phyloP scores from a whole-genome alignment of 805 yeast genomes.

The Wickerhamiella azyma region DNA sequence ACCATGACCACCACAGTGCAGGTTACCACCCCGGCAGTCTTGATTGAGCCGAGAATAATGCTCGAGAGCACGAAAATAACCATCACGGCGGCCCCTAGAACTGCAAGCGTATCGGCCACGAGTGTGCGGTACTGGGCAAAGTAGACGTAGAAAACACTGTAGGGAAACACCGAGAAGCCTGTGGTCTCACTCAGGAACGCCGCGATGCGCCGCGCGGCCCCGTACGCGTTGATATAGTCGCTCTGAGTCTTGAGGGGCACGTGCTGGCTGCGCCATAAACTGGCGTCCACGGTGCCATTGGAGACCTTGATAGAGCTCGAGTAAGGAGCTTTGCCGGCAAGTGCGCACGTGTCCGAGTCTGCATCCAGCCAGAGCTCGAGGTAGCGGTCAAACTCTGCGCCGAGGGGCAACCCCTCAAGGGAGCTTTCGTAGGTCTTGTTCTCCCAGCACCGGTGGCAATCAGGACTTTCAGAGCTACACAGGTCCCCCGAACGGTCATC shows the following conservation, averaged over 20 bases:
- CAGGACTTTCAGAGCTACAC: constrained; percentile 27
- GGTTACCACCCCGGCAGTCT: constrained; percentile 43
- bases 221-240: constrained; percentile 72
- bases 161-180: constrained; percentile 60
- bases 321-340: constrained; percentile 93
- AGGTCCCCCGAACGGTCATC: constrained; percentile 13
- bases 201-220: constrained; percentile 54
- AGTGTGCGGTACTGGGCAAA: constrained; percentile 77
- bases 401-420: constrained; percentile 66
- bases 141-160: constrained; percentile 84
- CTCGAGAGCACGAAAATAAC: constrained; percentile 31
- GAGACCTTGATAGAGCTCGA: constrained; percentile 30
- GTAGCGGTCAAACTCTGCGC: constrained; percentile 54
- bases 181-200: constrained; percentile 31
- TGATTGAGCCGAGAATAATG: constrained; percentile 50
- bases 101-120: constrained; percentile 35
- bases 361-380: constrained; percentile 71
- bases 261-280: constrained; percentile 61
- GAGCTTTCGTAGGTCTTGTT: constrained; percentile 49
- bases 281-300: constrained; percentile 25
- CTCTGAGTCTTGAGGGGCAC: constrained; percentile 63
- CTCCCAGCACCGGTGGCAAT: constrained; percentile 60
- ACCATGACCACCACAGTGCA: constrained; percentile 50
- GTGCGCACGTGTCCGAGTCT: constrained; percentile 71
- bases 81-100: constrained; percentile 32